Evolutionary conservation across 208 protist species (phyloP), one percentile per base, ranked within the genome.

Genomic region (Wallacemonas rigidus): DNA sequence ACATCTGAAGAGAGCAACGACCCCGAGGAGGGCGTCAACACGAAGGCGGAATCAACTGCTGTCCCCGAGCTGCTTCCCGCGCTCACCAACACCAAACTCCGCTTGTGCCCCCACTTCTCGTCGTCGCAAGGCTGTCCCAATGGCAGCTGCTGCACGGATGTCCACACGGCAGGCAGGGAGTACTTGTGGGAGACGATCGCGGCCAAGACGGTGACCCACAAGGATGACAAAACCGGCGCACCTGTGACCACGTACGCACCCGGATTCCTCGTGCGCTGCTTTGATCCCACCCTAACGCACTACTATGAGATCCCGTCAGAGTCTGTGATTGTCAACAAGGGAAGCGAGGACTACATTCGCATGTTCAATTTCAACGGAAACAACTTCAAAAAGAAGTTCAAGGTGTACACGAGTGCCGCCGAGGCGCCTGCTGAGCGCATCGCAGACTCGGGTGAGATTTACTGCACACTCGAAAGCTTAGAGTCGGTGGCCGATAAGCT

Each of bases 341-440:
- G 90, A 3, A 93, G 88, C 62, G 55, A 60, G 17, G 75, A 90
- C 35, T 95, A 92, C 77, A 75, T 95, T 15, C 70, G 26, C 63
- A 91, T 92, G 84, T 90, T 86, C 77, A 95, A 95, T 69, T 87
- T 93, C 47, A 83, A 93, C 80, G 88, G 90, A 8, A 80, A 91
- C 74, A 93, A 93, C 68, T 95, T 91, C 75, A 93, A 93, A 74
- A 72, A 71, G 47, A 93, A 93, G 79, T 92, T 93, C 74, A 82
- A 83, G 71, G 57, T 95, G 2, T 91, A 82, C 75, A 64, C 76
- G 14, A n/a, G 12, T 11, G n/a, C n/a, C 17, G 17, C 35, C 11
- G 38, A 53, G 26, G 7, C 36, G 35, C 26, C 35, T 8, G 14
- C 26, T 35, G 67, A 71, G 38, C 15, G 41, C 56, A 40, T 70